These are phyloP conservation scores for Tulasnella sp. DNA, from an alignment of 768 basidiomycete genomes.

Conservation along the genomic window DNA sequence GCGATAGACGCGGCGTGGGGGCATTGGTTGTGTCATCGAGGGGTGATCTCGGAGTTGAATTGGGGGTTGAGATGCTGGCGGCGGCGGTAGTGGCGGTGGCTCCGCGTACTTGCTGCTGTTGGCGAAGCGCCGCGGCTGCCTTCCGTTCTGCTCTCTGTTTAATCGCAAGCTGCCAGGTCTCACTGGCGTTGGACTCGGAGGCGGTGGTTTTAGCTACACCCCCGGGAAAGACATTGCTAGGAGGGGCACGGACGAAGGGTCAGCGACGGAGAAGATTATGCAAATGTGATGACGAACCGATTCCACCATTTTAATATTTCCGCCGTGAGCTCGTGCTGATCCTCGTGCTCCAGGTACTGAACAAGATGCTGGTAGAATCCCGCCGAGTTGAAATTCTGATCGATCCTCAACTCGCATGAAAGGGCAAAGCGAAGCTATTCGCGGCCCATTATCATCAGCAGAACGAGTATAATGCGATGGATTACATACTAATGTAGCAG, in stretches of 20 bases:
- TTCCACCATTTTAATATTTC: background rate
- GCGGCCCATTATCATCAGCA: too few species aligned
- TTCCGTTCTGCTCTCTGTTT: background rate
- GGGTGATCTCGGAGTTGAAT: too few species aligned
- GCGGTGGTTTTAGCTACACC: background rate
- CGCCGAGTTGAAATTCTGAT: background rate
- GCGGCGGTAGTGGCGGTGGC: too few species aligned
- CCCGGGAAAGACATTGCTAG: background rate
- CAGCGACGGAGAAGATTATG: background rate
- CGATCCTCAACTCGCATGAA: background rate
- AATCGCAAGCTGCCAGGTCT: background rate
- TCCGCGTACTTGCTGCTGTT: too few species aligned
- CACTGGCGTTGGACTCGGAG: background rate
- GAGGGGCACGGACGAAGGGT: background rate
- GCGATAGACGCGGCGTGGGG: too few species aligned
- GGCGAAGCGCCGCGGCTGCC: too few species aligned
- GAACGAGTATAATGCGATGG: background rate
- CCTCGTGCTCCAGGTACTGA: background rate
- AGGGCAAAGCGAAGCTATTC: background rate
- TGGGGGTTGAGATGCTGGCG: too few species aligned
- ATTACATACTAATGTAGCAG: background rate
- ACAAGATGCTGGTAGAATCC: conserved; percentile 8
- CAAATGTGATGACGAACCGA: background rate
- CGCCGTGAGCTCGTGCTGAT: background rate
- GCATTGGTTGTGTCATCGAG: too few species aligned